Evolutionary conservation across 2,329 filamentous ascomycete genomes (phyloP), one percentile per base, ranked within the genome.

Genomic region (Xylariomycetidae sp.): DNA sequence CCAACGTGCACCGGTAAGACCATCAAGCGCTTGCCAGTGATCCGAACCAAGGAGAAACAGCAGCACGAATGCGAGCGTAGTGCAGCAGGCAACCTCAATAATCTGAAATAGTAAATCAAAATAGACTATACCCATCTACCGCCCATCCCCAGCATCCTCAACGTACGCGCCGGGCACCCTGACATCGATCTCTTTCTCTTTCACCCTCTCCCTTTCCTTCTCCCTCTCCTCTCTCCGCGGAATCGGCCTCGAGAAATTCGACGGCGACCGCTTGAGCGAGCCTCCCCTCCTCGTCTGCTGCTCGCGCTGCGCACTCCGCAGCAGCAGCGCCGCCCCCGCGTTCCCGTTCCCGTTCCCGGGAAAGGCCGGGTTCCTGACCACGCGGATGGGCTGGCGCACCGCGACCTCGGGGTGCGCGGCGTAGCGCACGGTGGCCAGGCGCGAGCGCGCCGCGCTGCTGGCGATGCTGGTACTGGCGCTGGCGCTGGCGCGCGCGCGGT

Each of bases 181-280:
- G 39, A 41, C 39, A 22, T 27, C 38, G n/a, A 39, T 32, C 15
- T 29, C 44, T 9, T 33, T 42, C 10, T 41, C 40, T n/a, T n/a
- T n/a, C n/a, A n/a, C n/a, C 13, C 18, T 26, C 13, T 37, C 25
- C 6, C 37, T 30, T 6, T 37, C 34, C 19, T 8, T 34, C 15
- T 42, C 23, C 2, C 14, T 10, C 17, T 15, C 9, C 4, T 10
- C 10, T 19, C 6, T n/a, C 4, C 18, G 38, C 15, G 34, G 43
- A 10, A 52, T 35, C 10, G 47, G 48, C 10, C 47, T 38, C 12
- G 50, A 52, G 32, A 52, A 52, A 27, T 52, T 53, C 25, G 50
- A 53, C 15, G 37, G 37, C 15, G 40, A 43, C 20, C 44, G 40
- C 23, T 23, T 36, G 5, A 47, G 19, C 3, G 27, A n/a, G 27